Conservation (phyloP, 2,329 filamentous ascomycete species). For the Chrysosporium queenslandicum region DNA sequence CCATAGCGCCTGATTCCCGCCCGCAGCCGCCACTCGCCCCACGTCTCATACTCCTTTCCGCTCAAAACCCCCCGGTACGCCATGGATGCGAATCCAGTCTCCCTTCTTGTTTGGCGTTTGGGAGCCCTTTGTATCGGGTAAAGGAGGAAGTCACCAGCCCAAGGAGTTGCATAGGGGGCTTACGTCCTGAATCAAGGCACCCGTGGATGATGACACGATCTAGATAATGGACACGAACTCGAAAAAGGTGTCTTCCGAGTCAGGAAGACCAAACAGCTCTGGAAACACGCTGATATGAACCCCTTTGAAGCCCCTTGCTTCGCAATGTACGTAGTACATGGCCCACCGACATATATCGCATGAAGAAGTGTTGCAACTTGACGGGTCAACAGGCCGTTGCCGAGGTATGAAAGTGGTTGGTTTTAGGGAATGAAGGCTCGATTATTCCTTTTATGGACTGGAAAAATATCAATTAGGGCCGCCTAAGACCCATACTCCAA, state of each 20-base stretch:
- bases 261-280: slow-evolving; percentile 19
- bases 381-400: slow-evolving; percentile 28
- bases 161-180: slow-evolving; percentile 55
- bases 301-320: slow-evolving; percentile 20
- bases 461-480: too few species aligned
- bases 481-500: too few species aligned
- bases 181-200: slow-evolving; percentile 41
- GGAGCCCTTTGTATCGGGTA: slow-evolving; percentile 39
- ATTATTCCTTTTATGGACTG: too few species aligned
- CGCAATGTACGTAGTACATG: slow-evolving; percentile 24
- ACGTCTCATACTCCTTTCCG: slow-evolving; percentile 45
- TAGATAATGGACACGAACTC: slow-evolving; percentile 49
- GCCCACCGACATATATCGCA: slow-evolving; percentile 20
- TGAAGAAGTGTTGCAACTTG: slow-evolving; percentile 30
- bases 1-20: slow-evolving; percentile 47
- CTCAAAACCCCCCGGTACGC: slow-evolving; percentile 36
- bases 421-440: too few species aligned
- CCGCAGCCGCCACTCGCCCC: slow-evolving; percentile 46
- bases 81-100: slow-evolving; percentile 34
- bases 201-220: slow-evolving; percentile 12
- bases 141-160: slow-evolving; percentile 53
- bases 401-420: too few species aligned
- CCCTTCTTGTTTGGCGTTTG: slow-evolving; percentile 37
- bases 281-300: slow-evolving; percentile 18
- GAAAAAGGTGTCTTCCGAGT: slow-evolving; percentile 38